Evolutionary conservation across 257 asterid genomes (phyloP).

Genomic region (Solanum lycopersicoides): DNA sequence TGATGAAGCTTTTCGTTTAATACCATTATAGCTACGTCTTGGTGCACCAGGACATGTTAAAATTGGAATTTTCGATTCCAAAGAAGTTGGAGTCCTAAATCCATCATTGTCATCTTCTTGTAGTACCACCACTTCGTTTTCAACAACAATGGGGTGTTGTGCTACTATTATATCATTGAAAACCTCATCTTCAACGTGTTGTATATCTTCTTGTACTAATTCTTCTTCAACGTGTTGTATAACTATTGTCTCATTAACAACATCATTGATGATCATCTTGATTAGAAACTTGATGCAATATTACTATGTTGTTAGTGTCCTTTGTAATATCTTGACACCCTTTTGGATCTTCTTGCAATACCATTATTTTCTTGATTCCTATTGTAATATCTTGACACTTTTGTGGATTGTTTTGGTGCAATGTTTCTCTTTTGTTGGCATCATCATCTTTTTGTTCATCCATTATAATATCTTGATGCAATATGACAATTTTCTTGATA

Average conservation of each 20-base stretch:
- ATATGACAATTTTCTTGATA: background rate
- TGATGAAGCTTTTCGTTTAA: background rate
- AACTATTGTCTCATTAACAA: background rate
- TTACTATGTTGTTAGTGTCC: background rate
- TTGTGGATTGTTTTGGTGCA: background rate
- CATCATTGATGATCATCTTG: background rate
- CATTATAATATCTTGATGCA: background rate
- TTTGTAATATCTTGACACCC: background rate
- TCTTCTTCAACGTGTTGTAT: background rate
- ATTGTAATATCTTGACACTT: background rate
- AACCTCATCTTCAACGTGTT: too few relatives aligned
- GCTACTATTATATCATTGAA: too few relatives aligned
- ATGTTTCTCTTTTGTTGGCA: background rate
- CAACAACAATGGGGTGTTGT: too few relatives aligned
- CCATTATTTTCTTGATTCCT: background rate
- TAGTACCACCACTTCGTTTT: background rate
- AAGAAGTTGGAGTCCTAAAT: conserved; percentile 10
- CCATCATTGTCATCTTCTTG: conserved; percentile 7
- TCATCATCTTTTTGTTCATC: background rate
- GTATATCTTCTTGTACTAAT: background rate
- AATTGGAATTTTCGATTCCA: conserved; percentile 6
- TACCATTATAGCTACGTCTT: background rate
- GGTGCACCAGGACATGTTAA: conserved; percentile 9
- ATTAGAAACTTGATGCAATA: background rate
- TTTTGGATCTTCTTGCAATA: background rate